Base-by-base conservation (phyloP, 2,329 filamentous ascomycete species). In the Colletotrichum gigasporum region DNA sequence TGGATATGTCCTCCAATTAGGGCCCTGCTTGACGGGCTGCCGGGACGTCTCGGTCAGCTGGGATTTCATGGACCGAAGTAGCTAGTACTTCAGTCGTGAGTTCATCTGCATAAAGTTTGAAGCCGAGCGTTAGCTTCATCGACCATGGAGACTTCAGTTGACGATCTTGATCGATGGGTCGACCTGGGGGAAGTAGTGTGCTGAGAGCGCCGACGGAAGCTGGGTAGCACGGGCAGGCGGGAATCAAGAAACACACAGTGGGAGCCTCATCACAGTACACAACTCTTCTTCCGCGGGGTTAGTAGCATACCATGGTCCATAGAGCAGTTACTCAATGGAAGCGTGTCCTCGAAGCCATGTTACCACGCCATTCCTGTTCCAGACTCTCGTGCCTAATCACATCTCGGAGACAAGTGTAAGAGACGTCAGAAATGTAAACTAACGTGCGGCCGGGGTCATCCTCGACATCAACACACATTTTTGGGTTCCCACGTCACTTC, bases 401-500 rank as follows among this genome's bases (percentile, higher is more conserved):
- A 54, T 54, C 39, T 54, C 51, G 9, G 39, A 54, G 34, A 34
- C 12, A 14, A 39, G 5, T 16, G n/a, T 8, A 39, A 39, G 14
- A 16, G 8, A 14, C n/a, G 2, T 39, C 6, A 9, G 14, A 48
- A 48, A 16, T 26, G 16, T n/a, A n/a, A n/a, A n/a, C n/a, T n/a
- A n/a, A n/a, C n/a, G n/a, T n/a, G n/a, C n/a, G n/a, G n/a, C n/a
- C n/a, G n/a, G n/a, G n/a, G n/a, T n/a, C n/a, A n/a, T n/a, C n/a
- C 12, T 28, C 24, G 24, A 28, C 8, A 16, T 37, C 20, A 20
- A 26, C 11, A 9, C 44, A 30, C 10, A 34, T 9, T 6, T 9
- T 24, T 11, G 30, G 30, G 30, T 35, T 22, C 28, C 35, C 56
- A 48, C 16, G 34, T 54, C 48, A 61, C 48, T 61, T n/a, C 14